Evolutionary conservation across 331 rosid genomes (phyloP).

Genomic region (Erythrophleum ivorense): DNA sequence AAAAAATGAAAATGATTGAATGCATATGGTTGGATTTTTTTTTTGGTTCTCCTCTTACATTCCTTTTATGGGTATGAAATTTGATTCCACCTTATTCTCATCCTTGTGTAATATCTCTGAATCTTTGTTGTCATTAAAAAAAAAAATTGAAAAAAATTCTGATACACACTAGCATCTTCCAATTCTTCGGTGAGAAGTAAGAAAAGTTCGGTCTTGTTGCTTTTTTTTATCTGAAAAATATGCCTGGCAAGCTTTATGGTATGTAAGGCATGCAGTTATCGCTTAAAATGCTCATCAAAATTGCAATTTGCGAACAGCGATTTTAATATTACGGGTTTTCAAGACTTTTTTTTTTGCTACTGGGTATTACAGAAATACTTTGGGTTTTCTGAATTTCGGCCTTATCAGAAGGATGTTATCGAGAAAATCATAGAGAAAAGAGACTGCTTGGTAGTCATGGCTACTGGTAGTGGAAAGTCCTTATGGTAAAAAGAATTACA

Average conservation of each 20-base stretch:
- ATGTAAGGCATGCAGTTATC: not conserved
- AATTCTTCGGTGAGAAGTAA: not conserved
- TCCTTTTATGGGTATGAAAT: not conserved
- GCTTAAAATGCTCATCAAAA: not conserved
- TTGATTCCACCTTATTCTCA: not conserved
- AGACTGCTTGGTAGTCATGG: conserved; percentile 89
- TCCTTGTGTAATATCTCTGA: not conserved
- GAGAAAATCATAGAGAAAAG: conserved; percentile 66
- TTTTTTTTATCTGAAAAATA: not conserved
- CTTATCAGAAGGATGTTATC: conserved; percentile 72
- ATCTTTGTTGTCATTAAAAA: not conserved
- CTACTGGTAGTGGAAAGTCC: conserved; percentile 94
- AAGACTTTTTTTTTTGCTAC: conserved; percentile 8
- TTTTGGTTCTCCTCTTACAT: not conserved
- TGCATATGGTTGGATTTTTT: not conserved
- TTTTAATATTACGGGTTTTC: conserved; percentile 25
- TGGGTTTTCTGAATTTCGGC: conserved; percentile 76
- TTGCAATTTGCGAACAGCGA: not conserved
- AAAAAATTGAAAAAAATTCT: not conserved
- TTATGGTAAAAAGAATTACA: conserved; percentile 59
- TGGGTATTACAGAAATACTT: conserved; percentile 58
- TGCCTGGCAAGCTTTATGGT: conserved; percentile 3
- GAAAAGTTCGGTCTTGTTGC: conserved; percentile 6
- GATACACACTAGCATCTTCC: conserved; percentile 9
- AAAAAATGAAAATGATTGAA: not conserved